These are phyloP conservation scores for Fagus crenata DNA, from an alignment of 306 rosid genomes.

Conservation along the genomic window DNA sequence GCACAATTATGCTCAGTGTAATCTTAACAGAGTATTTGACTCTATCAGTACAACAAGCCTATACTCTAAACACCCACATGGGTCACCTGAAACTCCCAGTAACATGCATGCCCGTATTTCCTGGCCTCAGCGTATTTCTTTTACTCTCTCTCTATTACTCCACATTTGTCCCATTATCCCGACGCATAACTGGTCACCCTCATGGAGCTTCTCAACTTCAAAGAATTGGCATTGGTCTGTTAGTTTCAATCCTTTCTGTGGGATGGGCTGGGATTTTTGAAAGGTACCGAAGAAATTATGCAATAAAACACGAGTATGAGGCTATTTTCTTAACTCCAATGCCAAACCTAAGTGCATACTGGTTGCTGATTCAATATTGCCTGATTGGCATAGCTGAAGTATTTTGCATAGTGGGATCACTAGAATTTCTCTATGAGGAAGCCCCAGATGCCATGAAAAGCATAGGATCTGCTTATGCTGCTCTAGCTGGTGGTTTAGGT, in stretches of 20 bases:
- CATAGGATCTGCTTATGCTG: conserved; percentile 80
- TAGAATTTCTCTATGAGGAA: conserved; percentile 81
- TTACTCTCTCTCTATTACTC: conserved; percentile 75
- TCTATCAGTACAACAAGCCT: conserved; percentile 92
- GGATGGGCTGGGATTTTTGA: conserved; percentile 79
- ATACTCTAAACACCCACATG: conserved; percentile 73
- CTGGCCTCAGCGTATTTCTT: conserved; percentile 80
- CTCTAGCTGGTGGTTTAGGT: conserved; percentile 80
- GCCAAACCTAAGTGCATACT: conserved; percentile 72
- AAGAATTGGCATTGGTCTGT: conserved; percentile 74
- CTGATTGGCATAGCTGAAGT: conserved; percentile 87
- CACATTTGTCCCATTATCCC: conserved; percentile 62
- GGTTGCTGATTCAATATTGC: conserved; percentile 84
- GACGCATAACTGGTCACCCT: conserved; percentile 75
- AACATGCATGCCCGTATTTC: conserved; percentile 92
- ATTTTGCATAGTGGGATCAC: conserved; percentile 73
- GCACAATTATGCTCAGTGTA: conserved; percentile 75
- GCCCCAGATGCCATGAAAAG: conserved; percentile 95
- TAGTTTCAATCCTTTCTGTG: conserved; percentile 58
- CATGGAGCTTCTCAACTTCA: conserved; percentile 94
- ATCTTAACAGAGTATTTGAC: conserved; percentile 78
- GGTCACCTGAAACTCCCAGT: conserved; percentile 81
- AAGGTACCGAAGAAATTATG: conserved; percentile 58
- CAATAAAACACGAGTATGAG: conserved; percentile 52
- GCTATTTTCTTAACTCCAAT: conserved; percentile 51